These are phyloP conservation scores for Eimeria acervulina DNA, from an alignment of 169 alveolate genomes.

Conservation along the genomic window DNA sequence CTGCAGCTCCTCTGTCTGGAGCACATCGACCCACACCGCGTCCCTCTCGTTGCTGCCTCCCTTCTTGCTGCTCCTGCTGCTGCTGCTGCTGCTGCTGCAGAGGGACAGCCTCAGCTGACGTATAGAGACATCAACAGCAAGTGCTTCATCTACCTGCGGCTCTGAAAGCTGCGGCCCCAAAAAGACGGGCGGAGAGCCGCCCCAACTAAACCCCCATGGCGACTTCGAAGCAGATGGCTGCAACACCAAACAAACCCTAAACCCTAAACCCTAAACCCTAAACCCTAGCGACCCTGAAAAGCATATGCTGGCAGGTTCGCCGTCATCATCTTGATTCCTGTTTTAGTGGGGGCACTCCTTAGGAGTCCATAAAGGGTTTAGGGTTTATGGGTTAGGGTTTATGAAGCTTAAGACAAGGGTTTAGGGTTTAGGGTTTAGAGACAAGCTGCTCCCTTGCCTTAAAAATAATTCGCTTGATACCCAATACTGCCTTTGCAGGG, in stretches of 20 bases:
- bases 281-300: neutral
- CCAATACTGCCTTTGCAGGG: neutral
- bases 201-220: constrained; percentile 53
- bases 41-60: constrained; percentile 10
- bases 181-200: neutral
- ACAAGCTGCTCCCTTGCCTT: neutral
- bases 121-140: constrained; percentile 31
- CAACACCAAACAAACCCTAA: constrained; percentile 35
- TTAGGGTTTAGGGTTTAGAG: constrained; percentile 61
- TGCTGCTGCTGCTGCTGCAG: constrained; percentile 65
- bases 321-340: neutral
- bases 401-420: neutral
- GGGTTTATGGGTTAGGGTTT: constrained; percentile 8
- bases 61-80: constrained; percentile 41
- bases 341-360: neutral
- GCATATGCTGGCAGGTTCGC: neutral
- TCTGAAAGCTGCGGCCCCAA: constrained; percentile 42
- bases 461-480: constrained; percentile 40
- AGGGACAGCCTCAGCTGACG: constrained; percentile 47
- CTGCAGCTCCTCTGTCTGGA: constrained; percentile 33
- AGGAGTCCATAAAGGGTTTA: neutral
- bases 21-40: constrained; percentile 45
- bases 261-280: constrained; percentile 9
- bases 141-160: constrained; percentile 25
- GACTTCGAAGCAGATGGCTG: constrained; percentile 60